Base-by-base conservation (phyloP, 2,329 filamentous ascomycete genomes). In the Corynespora cassiicola region DNA sequence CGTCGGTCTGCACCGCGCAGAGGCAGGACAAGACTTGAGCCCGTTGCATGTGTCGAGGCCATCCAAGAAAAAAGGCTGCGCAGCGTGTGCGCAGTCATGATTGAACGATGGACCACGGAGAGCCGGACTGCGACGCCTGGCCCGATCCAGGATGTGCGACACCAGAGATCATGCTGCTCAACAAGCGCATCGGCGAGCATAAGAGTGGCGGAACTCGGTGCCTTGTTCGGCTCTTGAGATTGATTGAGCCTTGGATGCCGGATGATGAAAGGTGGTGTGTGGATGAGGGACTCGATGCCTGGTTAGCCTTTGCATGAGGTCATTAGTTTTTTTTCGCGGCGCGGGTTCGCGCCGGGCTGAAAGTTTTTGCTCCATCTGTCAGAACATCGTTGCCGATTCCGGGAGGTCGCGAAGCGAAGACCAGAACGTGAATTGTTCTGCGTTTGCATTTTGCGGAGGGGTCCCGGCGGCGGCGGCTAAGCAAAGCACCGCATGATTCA, bases 401-500 rank as follows among this genome's bases (percentile, higher is more conserved):
- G 47, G 50, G 31, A 38, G 25, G 43, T 45, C 47, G 39, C 45
- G 39, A 54, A 45, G 45, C 39, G 26, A 36, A 41, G 40, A 35
- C 41, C 39, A 41, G 31, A 25, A 30, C 37, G 29, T 43, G 37
- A 36, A 27, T 31, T 19, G 25, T 21, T 25, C 19, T 39, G 35
- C 35, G 25, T 32, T 24, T 51, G 47, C 48, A 47, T 47, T 45
- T 34, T 49, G 44, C 47, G 34, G 46, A 50, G 45, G 42, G 45
- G 42, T 52, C 47, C 53, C 51, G 46, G 47, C 43, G 48, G 40
- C 45, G 44, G 40, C 37, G 31, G 49, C 36, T 40, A 50, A 51
- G 49, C 43, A 47, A 45, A 36, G 51, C 45, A 52, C 39, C 50
- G 42, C 40, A 46, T 51, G 52, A 54, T 39, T 52, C 54, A 58